phyloP scores from a whole-genome alignment of 73 alveolate species.

The Tetrahymena thermophila region DNA sequence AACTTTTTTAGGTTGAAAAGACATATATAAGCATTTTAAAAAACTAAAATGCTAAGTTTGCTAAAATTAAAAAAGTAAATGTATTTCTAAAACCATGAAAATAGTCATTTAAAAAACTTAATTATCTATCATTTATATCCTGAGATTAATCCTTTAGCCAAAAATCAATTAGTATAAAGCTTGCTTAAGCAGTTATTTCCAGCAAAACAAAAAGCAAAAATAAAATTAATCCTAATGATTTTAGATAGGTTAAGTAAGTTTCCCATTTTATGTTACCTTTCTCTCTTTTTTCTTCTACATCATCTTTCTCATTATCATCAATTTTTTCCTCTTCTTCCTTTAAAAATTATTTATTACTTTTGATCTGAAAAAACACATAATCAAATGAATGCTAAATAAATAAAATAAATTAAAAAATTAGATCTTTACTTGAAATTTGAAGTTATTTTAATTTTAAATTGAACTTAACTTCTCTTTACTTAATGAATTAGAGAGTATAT shows the following conservation, averaged over 20 bases:
- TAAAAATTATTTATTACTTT: too few relatives aligned
- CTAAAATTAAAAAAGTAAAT: not conserved
- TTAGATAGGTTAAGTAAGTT: not conserved
- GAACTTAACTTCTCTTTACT: too few relatives aligned
- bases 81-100: not conserved
- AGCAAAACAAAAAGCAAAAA: not conserved
- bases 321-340: not conserved
- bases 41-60: not conserved
- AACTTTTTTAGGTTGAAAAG: not conserved
- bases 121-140: not conserved
- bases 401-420: too few relatives aligned
- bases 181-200: not conserved
- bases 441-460: too few relatives aligned
- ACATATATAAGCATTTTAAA: not conserved
- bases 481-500: too few relatives aligned
- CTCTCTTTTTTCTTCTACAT: not conserved
- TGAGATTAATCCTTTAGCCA: slow-evolving; percentile 27
- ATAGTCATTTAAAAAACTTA: not conserved
- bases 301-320: not conserved
- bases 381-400: too few relatives aligned
- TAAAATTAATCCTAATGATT: not conserved
- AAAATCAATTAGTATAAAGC: slow-evolving; percentile 12
- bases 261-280: not conserved
- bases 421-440: too few relatives aligned
- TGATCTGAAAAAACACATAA: too few relatives aligned